Evolutionary conservation across 768 basidiomycete genomes (phyloP).

Genomic region (Gymnopilus junonius): DNA sequence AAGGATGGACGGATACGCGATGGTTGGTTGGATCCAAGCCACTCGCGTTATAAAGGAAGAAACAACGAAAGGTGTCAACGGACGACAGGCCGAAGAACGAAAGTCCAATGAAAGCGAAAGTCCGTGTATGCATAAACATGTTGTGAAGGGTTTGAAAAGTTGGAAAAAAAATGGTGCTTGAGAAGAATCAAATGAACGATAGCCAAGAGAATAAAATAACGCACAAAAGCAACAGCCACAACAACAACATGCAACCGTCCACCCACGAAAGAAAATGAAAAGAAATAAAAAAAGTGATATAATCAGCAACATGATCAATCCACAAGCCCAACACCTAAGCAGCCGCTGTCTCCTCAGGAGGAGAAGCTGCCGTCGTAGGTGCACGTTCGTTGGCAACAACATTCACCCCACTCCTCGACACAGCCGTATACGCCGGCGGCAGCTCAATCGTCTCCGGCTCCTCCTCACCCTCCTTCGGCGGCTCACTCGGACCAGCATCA

Average conservation of each 20-base stretch:
- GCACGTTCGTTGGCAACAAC: not conserved
- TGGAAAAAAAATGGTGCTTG: not conserved
- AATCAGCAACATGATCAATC: no score
- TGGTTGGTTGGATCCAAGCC: not conserved
- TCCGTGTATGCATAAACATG: not conserved
- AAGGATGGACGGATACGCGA: not conserved
- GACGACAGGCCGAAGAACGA: not conserved
- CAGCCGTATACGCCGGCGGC: slow-evolving; percentile 81
- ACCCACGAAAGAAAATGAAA: not conserved
- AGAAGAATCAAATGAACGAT: not conserved
- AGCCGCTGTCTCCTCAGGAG: not conserved
- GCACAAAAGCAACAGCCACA: not conserved
- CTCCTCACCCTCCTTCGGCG: slow-evolving; percentile 35
- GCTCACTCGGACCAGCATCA: slow-evolving; percentile 68
- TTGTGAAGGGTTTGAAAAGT: not conserved
- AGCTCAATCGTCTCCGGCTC: slow-evolving; percentile 80
- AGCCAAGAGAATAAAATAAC: not conserved
- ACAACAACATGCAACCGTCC: not conserved
- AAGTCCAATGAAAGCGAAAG: not conserved
- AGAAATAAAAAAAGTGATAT: not conserved
- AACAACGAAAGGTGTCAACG: not conserved
- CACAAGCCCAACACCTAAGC: not conserved
- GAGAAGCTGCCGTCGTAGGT: not conserved
- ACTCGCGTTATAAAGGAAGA: no score
- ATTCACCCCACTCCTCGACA: slow-evolving; percentile 31